phyloP scores from a whole-genome alignment of 225 moss, liverwort and hornwort species.

The Pseudoscleropodium purum region DNA sequence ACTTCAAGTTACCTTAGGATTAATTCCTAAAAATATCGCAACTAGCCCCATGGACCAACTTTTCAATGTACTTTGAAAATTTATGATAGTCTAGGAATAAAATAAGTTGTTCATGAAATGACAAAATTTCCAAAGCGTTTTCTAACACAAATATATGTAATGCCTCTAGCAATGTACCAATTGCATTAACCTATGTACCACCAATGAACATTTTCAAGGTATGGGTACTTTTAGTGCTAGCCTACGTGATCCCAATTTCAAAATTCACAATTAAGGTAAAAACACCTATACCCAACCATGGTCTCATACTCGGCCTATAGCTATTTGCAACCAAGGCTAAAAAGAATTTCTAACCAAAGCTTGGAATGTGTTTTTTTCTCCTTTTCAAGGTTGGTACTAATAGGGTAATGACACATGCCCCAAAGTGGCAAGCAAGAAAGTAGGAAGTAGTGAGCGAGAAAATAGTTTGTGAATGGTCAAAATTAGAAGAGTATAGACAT shows the following conservation, averaged over 20 bases:
- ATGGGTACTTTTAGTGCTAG: too few species aligned
- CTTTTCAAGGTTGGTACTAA: too few species aligned
- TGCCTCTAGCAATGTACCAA: background rate
- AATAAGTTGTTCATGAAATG: background rate
- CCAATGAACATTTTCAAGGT: background rate
- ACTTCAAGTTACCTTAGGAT: background rate
- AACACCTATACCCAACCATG: too few species aligned
- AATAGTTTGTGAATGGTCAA: too few species aligned
- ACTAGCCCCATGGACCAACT: accelerated
- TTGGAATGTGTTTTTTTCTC: too few species aligned
- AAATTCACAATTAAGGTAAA: background rate
- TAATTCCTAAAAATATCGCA: accelerated
- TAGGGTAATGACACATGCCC: too few species aligned
- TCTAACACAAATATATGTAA: background rate
- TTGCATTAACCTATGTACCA: background rate
- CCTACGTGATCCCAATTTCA: background rate
- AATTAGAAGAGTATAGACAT: too few species aligned
- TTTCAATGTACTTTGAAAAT: background rate
- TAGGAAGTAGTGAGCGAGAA: too few species aligned
- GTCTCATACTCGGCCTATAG: too few species aligned
- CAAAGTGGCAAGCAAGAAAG: too few species aligned
- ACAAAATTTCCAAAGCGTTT: background rate
- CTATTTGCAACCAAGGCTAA: too few species aligned
- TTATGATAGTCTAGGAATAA: accelerated
- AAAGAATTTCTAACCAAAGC: too few species aligned